Evolutionary conservation across 805 yeast species (phyloP).

Genomic region (Candida ipomoeae): DNA sequence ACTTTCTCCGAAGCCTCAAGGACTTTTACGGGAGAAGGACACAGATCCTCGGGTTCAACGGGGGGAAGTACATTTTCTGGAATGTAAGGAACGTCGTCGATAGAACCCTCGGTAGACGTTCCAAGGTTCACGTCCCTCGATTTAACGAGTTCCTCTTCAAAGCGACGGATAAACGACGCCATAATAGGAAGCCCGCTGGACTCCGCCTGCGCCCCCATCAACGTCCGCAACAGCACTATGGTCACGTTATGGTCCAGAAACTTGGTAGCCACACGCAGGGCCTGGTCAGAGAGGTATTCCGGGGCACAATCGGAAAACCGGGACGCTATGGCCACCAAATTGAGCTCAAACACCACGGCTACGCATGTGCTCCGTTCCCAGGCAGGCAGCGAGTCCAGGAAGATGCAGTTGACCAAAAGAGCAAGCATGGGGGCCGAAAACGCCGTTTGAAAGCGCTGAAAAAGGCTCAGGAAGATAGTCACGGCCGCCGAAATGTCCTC

Average conservation of each 20-base stretch:
- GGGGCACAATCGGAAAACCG: slow-evolving; percentile 13
- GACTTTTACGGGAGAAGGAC: no score
- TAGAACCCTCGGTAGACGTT: no score
- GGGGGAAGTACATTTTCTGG: no score
- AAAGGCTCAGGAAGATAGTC: slow-evolving; percentile 66
- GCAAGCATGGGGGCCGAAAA: slow-evolving; percentile 12
- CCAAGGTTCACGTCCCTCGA: no score
- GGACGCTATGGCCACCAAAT: slow-evolving; percentile 10
- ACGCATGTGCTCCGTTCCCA: slow-evolving; percentile 9
- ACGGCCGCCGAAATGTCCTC: slow-evolving; percentile 62
- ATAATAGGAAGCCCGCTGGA: slow-evolving; percentile 31
- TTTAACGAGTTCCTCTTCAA: background rate
- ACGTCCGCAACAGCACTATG: slow-evolving; percentile 2
- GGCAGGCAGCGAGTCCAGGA: slow-evolving; percentile 3
- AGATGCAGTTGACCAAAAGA: slow-evolving; percentile 10
- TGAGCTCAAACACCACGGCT: slow-evolving; percentile 13
- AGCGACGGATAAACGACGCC: slow-evolving; percentile 36
- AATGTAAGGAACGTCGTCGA: no score
- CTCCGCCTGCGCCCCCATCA: background rate
- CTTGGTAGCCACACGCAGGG: slow-evolving; percentile 6
- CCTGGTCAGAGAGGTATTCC: slow-evolving; percentile 1
- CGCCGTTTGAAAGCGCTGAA: slow-evolving; percentile 59
- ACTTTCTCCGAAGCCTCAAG: no score
- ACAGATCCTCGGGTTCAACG: no score
- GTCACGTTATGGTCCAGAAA: slow-evolving; percentile 12